Percentiles rank a stretch among this genome's conserved stretches.
Evolutionary conservation across 108 stramenopile species (phyloP).

Genomic region (Mediolabrus comicus): DNA sequence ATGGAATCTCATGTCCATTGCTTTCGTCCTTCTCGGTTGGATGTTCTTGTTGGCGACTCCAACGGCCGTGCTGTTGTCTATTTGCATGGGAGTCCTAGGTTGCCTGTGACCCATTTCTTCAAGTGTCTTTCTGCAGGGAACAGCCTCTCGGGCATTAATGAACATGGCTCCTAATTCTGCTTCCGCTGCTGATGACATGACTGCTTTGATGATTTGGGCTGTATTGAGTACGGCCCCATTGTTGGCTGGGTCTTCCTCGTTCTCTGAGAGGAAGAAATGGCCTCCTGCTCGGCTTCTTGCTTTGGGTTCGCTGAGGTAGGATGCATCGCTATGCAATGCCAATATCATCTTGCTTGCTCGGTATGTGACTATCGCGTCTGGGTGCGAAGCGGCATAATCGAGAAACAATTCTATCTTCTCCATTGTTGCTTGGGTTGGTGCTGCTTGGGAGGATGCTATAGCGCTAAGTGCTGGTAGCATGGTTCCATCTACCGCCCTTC

Average conservation of each 20-base stretch:
- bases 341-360: slow-evolving; percentile 36
- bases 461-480: slow-evolving; percentile 23
- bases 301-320: slow-evolving; percentile 33
- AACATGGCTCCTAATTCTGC: slow-evolving; percentile 38
- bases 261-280: not conserved
- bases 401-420: slow-evolving; percentile 19
- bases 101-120: slow-evolving; percentile 41
- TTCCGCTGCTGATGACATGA: slow-evolving; percentile 28
- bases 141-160: slow-evolving; percentile 22
- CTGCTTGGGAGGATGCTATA: slow-evolving; percentile 29
- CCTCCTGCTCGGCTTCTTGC: slow-evolving; percentile 25
- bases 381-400: slow-evolving; percentile 46
- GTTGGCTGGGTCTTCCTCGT: not conserved
- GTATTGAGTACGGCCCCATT: slow-evolving; percentile 23
- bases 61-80: slow-evolving; percentile 38
- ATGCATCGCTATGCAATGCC: slow-evolving; percentile 20
- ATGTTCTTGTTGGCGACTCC: slow-evolving; percentile 42
- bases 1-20: slow-evolving; percentile 36
- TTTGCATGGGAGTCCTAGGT: slow-evolving; percentile 26
- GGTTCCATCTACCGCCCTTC: slow-evolving; percentile 39
- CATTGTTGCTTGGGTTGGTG: slow-evolving; percentile 7
- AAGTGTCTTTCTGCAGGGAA: not conserved
- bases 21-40: slow-evolving; percentile 34
- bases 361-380: slow-evolving; percentile 33
- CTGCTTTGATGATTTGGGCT: slow-evolving; percentile 6